These are phyloP conservation scores for Funneliformis caledonium DNA, from an alignment of 371 early-diverging fungal genomes.

Conservation along the genomic window DNA sequence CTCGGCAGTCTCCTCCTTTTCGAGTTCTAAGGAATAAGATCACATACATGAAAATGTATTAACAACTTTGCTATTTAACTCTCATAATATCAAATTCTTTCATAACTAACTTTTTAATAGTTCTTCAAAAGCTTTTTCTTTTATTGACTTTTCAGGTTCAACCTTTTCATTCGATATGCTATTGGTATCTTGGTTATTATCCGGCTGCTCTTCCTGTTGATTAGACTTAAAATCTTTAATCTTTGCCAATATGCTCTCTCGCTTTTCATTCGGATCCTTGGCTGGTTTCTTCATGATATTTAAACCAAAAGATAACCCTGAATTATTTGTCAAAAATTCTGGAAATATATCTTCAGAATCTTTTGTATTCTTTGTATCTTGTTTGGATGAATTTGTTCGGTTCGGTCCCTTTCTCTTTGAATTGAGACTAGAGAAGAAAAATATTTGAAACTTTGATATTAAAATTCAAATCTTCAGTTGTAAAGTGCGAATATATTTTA, in stretches of 20 bases:
- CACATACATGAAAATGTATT: not conserved
- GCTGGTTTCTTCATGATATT: not conserved
- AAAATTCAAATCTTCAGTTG: not conserved
- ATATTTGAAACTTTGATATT: not conserved
- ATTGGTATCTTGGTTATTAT: not conserved
- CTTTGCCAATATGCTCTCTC: not conserved
- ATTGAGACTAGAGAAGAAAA: not conserved
- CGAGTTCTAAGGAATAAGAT: not conserved
- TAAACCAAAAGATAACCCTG: not conserved
- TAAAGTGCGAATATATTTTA: not conserved
- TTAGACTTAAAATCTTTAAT: not conserved
- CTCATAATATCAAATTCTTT: not conserved
- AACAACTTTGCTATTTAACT: not conserved
- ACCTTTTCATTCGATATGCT: not conserved
- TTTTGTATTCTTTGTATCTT: not conserved
- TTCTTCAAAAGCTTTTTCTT: not conserved
- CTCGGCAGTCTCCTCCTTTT: not conserved
- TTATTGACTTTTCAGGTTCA: not conserved
- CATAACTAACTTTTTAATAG: not conserved
- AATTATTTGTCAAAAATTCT: not conserved
- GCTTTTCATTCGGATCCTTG: not conserved
- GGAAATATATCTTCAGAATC: not conserved
- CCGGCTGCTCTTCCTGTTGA: not conserved
- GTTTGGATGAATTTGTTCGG: not conserved
- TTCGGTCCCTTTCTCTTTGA: not conserved